A percentile compares a stretch with the other conserved stretches of the same genome.
phyloP scores from a whole-genome alignment of 768 basidiomycete species.

The Candolleomyces aberdarensis region DNA sequence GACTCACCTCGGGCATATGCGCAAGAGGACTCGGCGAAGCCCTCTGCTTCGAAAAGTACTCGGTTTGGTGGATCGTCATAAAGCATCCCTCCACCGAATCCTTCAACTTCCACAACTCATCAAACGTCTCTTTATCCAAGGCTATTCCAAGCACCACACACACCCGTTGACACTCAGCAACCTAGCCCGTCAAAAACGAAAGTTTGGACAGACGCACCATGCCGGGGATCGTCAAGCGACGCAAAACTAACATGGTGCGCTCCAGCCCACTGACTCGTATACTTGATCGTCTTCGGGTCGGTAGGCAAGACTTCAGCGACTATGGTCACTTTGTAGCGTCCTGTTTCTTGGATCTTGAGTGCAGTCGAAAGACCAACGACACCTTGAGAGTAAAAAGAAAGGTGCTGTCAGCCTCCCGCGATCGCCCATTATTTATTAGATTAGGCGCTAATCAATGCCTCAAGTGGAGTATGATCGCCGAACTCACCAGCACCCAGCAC shows the following conservation, averaged over 20 bases:
- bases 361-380: conserved; percentile 80
- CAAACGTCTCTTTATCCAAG: conserved; percentile 70
- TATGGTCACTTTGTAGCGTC: conserved; percentile 61
- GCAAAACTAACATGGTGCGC: conserved; percentile 65
- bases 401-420: too few species aligned
- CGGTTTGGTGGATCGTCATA: conserved; percentile 58
- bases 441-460: too few species aligned
- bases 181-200: not conserved
- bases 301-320: conserved; percentile 70
- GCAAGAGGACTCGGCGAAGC: conserved; percentile 41
- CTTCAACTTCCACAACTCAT: conserved; percentile 70
- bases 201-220: conserved; percentile 1
- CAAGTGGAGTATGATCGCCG: too few species aligned
- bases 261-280: conserved; percentile 84
- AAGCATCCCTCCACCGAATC: conserved; percentile 60
- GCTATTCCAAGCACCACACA: conserved; percentile 32
- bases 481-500: too few species aligned
- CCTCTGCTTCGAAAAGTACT: conserved; percentile 47
- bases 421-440: too few species aligned
- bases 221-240: conserved; percentile 5
- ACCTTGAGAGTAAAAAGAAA: conserved; percentile 36
- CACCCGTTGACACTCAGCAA: not conserved
- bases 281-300: conserved; percentile 70
- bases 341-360: conserved; percentile 60
- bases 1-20: conserved; percentile 52